Evolutionary conservation across 306 rosid genomes (phyloP).

Genomic region (Albizia julibrissin): DNA sequence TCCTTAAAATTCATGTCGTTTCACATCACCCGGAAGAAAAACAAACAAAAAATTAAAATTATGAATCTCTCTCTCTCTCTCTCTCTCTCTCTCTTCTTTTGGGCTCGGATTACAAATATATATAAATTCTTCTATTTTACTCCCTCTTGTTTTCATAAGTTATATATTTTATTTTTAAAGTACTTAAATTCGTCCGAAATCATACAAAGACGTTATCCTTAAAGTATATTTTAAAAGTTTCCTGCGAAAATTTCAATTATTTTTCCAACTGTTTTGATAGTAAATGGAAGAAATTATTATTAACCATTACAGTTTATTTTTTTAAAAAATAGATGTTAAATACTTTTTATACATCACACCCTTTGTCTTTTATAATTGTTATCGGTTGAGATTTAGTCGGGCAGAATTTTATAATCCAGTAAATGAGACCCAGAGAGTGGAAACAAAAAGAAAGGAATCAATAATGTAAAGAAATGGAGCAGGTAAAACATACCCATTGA

Average conservation of each 20-base stretch:
- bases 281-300: background rate
- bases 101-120: no score
- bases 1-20: background rate
- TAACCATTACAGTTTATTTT: no score
- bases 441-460: conserved; percentile 9
- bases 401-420: background rate
- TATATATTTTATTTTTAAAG: background rate
- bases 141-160: background rate
- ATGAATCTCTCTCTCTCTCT: background rate
- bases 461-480: background rate
- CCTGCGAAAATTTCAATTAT: background rate
- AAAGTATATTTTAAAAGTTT: background rate
- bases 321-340: background rate
- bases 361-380: background rate
- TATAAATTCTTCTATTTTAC: background rate
- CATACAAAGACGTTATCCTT: background rate
- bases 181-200: background rate
- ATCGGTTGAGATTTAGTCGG: background rate
- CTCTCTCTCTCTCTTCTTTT: no score
- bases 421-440: background rate
- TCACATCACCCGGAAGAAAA: background rate
- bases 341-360: background rate
- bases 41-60: background rate
- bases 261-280: background rate
- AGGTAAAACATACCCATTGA: background rate